Base-by-base conservation (phyloP, 176 grass and related monocot genomes). In the maize (Zea mays) region DNA sequence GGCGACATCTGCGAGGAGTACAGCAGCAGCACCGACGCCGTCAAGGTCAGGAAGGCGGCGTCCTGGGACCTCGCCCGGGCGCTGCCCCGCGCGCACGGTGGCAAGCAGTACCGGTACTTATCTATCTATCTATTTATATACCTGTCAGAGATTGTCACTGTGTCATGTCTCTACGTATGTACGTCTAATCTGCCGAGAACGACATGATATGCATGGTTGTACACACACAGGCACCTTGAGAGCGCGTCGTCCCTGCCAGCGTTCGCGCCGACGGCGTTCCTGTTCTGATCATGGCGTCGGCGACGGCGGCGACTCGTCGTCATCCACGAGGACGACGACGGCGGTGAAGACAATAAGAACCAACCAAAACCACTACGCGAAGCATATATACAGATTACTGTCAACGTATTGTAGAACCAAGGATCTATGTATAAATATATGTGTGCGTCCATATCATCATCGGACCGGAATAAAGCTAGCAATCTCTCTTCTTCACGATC, bases 1-100 rank as follows among this genome's bases (percentile, higher is more conserved):
- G 80, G 88, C n/a, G 76, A 84, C 42, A 90, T 90, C 80, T 86
- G 66, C 72, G 88, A 90, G 75, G 88, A 86, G 65, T 48, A 55
- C 38, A 27, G 27, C 27, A 27, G 27, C 72, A 36, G 47, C 79
- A 13, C 37, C 75, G 59, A 9, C 55, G 83, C 61, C 0, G 73
- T 34, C 50, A 79, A 71, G 67, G 8, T 5, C 8, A 61, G 49
- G 40, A 58, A 71, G 35, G 5, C 58, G 19, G 65, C 80, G 33
- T 81, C 65, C 65, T 58, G 80, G 69, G 68, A 47, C 60, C 68
- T 62, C 57, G 66, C 66, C 67, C 80, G 80, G 75, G 80, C 83
- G 1, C 75, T 71, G 3, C 88, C 83, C 15, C 80, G 80, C 11
- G 56, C 70, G 3, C 84, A 44, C 80, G 40, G 71, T 17, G 88